phyloP scores from a whole-genome alignment of 441 rosid species.

The Adansonia madagascariensis region DNA sequence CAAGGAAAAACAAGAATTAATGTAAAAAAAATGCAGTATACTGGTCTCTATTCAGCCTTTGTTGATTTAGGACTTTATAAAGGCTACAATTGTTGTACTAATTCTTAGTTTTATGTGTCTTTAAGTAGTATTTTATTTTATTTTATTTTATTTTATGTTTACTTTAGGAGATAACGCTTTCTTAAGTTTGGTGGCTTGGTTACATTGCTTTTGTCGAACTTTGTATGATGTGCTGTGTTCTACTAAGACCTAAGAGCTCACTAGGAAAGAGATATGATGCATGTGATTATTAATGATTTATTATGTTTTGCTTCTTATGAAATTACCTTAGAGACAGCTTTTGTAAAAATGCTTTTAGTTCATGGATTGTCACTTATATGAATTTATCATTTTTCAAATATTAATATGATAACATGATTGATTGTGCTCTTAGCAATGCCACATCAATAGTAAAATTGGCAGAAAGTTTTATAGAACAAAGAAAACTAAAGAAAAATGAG shows the following conservation, averaged over 20 bases:
- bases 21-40: not conserved
- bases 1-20: not conserved
- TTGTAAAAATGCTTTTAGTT: not conserved
- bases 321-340: slow-evolving; percentile 14
- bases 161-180: not conserved
- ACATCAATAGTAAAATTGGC: not conserved
- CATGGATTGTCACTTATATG: not conserved
- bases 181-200: not conserved
- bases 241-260: slow-evolving; percentile 15
- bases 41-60: not conserved
- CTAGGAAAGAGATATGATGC: not conserved
- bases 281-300: slow-evolving; percentile 1
- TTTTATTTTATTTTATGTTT: not conserved
- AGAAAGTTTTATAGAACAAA: not conserved
- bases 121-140: not conserved
- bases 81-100: not conserved
- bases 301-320: not conserved
- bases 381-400: not conserved
- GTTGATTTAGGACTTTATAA: not conserved
- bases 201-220: not conserved
- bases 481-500: not conserved
- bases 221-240: not conserved
- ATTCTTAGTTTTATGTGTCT: not conserved
- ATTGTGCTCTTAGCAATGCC: not conserved
- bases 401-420: slow-evolving; percentile 8